Percentiles rank a stretch among this genome's conserved stretches.
Conservation (phyloP, 805 yeast genomes). For the Starmerella geochares region DNA sequence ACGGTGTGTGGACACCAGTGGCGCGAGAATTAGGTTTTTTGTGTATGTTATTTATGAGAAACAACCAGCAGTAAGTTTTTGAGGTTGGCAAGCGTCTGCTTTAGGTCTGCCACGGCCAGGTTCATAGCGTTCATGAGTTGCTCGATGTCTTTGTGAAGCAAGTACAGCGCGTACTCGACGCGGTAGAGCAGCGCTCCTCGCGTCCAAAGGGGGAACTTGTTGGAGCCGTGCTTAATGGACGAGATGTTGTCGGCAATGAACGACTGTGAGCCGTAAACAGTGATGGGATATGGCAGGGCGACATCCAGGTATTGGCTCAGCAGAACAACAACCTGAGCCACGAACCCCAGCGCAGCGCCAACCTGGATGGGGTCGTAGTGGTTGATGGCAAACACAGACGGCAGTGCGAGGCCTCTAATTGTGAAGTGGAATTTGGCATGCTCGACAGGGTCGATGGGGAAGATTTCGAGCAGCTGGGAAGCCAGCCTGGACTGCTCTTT, state of each 20-base stretch:
- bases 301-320: constrained; percentile 37
- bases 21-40: constrained; percentile 69
- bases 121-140: constrained; percentile 33
- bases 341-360: constrained; percentile 43
- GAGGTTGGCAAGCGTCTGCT: constrained; percentile 34
- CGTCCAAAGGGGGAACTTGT: constrained; percentile 43
- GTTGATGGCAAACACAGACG: constrained; percentile 26
- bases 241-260: constrained; percentile 43
- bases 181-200: constrained; percentile 37
- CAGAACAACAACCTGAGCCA: constrained; percentile 36
- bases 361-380: constrained; percentile 34
- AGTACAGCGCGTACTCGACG: constrained; percentile 42
- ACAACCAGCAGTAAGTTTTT: constrained; percentile 31
- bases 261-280: constrained; percentile 40
- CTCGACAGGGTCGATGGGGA: constrained; percentile 30
- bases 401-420: constrained; percentile 32
- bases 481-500: constrained; percentile 28
- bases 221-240: constrained; percentile 32
- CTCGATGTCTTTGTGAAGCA: constrained; percentile 41
- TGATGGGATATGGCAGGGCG: constrained; percentile 42
- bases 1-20: constrained; percentile 88
- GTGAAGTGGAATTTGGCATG: constrained; percentile 28
- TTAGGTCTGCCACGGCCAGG: constrained; percentile 30
- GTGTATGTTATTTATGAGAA: constrained; percentile 6
- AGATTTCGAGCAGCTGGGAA: constrained; percentile 25